phyloP scores from a whole-genome alignment of 75 land plant species.

The Chamaecyparis obtusa region DNA sequence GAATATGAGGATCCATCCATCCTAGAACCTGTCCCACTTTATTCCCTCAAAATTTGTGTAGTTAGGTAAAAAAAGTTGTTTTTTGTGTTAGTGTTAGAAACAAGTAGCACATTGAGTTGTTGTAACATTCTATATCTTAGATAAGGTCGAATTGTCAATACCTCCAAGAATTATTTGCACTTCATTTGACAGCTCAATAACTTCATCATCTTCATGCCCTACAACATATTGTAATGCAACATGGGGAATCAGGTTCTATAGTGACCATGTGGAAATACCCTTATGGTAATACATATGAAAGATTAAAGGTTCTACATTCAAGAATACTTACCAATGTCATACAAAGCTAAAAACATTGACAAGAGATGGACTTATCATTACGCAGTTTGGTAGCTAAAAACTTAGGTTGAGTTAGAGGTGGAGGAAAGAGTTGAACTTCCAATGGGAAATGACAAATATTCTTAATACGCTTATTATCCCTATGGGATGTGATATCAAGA shows the following conservation, averaged over 20 bases:
- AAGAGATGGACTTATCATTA: background rate
- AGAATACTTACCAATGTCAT: conserved; percentile 64
- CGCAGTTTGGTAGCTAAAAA: background rate
- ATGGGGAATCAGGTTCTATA: background rate
- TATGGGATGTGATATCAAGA: background rate
- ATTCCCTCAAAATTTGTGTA: no score
- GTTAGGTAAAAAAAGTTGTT: no score
- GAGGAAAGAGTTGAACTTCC: background rate
- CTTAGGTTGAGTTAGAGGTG: background rate
- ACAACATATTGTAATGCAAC: background rate
- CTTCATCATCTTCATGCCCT: conserved; percentile 75
- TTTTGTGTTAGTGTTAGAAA: no score
- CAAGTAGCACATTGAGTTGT: no score
- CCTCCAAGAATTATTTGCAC: conserved; percentile 56
- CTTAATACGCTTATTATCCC: background rate
- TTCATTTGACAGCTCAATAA: conserved; percentile 59
- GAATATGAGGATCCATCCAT: no score
- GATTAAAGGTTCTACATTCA: background rate
- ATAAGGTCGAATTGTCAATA: background rate
- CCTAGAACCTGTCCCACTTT: no score
- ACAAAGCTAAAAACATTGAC: conserved; percentile 66
- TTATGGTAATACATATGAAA: no score
- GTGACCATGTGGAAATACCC: background rate
- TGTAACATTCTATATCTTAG: background rate
- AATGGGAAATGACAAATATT: background rate